Evolutionary conservation across 2,329 filamentous ascomycete genomes (phyloP), one percentile per base, ranked within the genome.

Genomic region (Leptographium wingfieldii): DNA sequence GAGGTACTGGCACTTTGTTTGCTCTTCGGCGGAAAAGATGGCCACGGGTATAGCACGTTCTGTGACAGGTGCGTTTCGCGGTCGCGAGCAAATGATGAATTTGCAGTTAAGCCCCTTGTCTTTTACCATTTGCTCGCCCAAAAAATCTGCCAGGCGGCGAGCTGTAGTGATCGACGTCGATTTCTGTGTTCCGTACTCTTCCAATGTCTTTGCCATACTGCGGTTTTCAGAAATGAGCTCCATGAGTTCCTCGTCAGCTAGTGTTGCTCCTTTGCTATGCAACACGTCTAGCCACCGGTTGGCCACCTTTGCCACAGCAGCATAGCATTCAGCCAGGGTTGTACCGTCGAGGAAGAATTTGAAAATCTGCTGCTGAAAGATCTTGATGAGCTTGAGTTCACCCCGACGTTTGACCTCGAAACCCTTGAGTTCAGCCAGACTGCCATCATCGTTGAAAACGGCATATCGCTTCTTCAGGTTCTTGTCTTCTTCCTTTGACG

Each of bases 171-270:
- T 99, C n/a, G 94, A 96, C 1, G 94, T 99, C 0, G 92, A 97
- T 71, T 99, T 99, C 68, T 99, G 95, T 9, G 76, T 77, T 22
- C 92, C 94, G 65, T 99, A 99, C 73, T 99, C 95, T 66, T 96
- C 92, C 1, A 99, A 77, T 0, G 94, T 95, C 74, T 99, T 99
- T 22, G 86, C 82, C 94, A 99, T 99, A 76, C 84, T 97, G 76
- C 95, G 87, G 75, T 99, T 99, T 72, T 99, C 94, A 56, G 91
- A 96, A 84, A 99, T 99, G n/a, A 99, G 85, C 68, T 99, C 92
- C 72, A 99, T 97, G 49, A 99, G 81, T 70, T 99, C 94, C 70
- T 97, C 92, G 66, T 99, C 92, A 0, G 92, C 92, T 16, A 99
- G 77, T 1, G 92, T 97, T 3, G 86, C 81, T 19, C 95, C 94